Percentiles rank a stretch among this genome's conserved stretches.
These are phyloP conservation scores for Bromus sterilis DNA, from an alignment of 176 grass and related monocot genomes.

Conservation along the genomic window DNA sequence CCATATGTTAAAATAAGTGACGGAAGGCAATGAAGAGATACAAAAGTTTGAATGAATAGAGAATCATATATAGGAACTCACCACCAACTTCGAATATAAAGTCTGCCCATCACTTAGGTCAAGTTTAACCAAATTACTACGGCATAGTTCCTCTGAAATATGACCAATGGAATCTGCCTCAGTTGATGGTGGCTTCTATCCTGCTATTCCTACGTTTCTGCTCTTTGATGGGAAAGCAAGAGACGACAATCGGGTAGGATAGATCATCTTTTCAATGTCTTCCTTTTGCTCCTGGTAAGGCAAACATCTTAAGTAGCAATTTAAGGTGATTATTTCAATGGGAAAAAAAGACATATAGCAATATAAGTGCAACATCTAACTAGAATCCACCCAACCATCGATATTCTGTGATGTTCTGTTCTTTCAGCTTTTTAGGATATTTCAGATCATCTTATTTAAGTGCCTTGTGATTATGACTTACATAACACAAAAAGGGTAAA, in stretches of 20 bases:
- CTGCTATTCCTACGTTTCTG: not conserved
- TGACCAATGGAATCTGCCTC: not conserved
- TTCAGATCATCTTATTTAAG: not conserved
- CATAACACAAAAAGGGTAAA: not conserved
- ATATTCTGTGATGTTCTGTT: not conserved
- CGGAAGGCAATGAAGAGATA: slow-evolving; percentile 2
- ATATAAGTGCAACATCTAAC: not conserved
- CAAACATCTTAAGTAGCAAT: slow-evolving; percentile 12
- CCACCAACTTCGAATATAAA: slow-evolving; percentile 85
- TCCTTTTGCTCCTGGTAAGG: slow-evolving; percentile 37
- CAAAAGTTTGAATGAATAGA: not conserved
- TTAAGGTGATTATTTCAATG: not conserved
- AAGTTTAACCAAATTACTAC: slow-evolving; percentile 59
- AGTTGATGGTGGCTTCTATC: slow-evolving; percentile 19
- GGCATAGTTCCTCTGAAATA: slow-evolving; percentile 30
- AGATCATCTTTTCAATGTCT: slow-evolving; percentile 55
- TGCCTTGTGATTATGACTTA: not conserved
- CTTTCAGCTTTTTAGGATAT: not conserved
- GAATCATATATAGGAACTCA: slow-evolving; percentile 38
- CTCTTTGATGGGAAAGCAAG: slow-evolving; percentile 48
- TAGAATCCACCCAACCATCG: not conserved
- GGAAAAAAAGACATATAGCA: not conserved
- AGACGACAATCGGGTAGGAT: slow-evolving; percentile 60
- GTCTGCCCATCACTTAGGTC: slow-evolving; percentile 65
- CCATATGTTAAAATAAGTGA: not conserved